Percentiles rank a stretch among this genome's conserved stretches.
These are phyloP conservation scores for Erythrophleum fordii DNA, from an alignment of 306 rosid genomes.

Conservation along the genomic window DNA sequence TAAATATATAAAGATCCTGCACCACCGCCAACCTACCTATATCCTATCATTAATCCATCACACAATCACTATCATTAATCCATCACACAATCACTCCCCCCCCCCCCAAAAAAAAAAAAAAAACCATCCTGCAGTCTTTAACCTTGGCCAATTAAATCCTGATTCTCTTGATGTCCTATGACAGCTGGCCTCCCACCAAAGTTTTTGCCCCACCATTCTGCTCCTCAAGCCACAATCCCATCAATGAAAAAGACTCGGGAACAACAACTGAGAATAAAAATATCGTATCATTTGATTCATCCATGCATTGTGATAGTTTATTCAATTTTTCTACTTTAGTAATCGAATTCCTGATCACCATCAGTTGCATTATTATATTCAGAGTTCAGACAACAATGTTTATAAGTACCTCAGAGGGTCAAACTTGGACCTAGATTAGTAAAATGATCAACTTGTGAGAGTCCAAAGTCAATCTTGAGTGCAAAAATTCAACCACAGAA, in stretches of 20 bases:
- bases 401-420: not conserved
- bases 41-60: not conserved
- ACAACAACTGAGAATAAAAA: not conserved
- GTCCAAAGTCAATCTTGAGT: not conserved
- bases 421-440: not conserved
- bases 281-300: not conserved
- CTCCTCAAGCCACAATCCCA: not conserved
- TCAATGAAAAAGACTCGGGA: slow-evolving; percentile 1
- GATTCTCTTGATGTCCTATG: not conserved
- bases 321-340: not conserved
- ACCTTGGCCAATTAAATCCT: not conserved
- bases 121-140: not conserved
- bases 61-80: not conserved
- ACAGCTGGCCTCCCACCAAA: not conserved
- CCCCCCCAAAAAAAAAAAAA: too few species aligned
- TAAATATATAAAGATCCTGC: not conserved
- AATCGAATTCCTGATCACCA: not conserved
- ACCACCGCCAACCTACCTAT: not conserved
- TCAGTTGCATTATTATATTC: not conserved
- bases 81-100: not conserved
- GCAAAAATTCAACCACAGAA: not conserved
- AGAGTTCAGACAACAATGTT: not conserved
- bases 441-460: not conserved
- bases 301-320: not conserved
- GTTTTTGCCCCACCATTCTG: not conserved